These are phyloP conservation scores for Sutorius australiensis DNA, from an alignment of 768 basidiomycete genomes.

Conservation along the genomic window DNA sequence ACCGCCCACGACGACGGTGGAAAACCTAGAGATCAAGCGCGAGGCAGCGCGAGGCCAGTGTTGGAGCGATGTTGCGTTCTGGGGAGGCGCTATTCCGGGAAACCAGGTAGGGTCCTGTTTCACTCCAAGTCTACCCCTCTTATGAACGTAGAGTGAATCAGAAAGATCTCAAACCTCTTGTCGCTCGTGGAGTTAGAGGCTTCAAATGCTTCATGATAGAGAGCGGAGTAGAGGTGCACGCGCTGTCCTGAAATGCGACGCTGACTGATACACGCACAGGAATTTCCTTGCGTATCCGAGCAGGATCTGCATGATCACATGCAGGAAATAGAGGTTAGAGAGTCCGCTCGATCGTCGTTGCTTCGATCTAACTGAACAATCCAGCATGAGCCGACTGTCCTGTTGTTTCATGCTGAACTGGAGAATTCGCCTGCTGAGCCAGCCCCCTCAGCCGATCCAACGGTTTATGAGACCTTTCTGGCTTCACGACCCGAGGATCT, in stretches of 20 bases:
- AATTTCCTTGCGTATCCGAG: conserved; percentile 86
- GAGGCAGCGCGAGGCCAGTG: conserved; percentile 64
- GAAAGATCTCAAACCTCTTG: conserved; percentile 71
- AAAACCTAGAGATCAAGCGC: conserved; percentile 69
- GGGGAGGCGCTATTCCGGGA: conserved; percentile 92
- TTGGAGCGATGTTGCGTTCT: conserved; percentile 71
- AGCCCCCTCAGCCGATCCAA: conserved; percentile 38
- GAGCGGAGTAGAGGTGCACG: conserved; percentile 84
- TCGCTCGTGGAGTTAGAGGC: conserved; percentile 81
- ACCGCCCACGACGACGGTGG: conserved; percentile 87
- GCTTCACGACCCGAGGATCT: conserved; percentile 76
- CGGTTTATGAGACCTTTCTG: conserved; percentile 77
- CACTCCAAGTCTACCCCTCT: not conserved
- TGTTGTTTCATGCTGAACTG: conserved; percentile 93
- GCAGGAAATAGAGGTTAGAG: conserved; percentile 63
- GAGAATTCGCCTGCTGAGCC: conserved; percentile 32
- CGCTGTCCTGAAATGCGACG: conserved; percentile 1
- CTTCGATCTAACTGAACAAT: conserved; percentile 7
- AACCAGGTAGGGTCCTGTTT: conserved; percentile 58
- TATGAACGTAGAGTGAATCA: conserved; percentile 27
- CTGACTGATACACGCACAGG: conserved; percentile 43
- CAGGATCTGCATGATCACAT: conserved; percentile 67
- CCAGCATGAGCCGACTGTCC: conserved; percentile 64
- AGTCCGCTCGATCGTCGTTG: not conserved
- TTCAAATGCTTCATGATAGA: conserved; percentile 98